Base-by-base conservation (phyloP, 108 stramenopile species). In the Aureococcus anophagefferens region DNA sequence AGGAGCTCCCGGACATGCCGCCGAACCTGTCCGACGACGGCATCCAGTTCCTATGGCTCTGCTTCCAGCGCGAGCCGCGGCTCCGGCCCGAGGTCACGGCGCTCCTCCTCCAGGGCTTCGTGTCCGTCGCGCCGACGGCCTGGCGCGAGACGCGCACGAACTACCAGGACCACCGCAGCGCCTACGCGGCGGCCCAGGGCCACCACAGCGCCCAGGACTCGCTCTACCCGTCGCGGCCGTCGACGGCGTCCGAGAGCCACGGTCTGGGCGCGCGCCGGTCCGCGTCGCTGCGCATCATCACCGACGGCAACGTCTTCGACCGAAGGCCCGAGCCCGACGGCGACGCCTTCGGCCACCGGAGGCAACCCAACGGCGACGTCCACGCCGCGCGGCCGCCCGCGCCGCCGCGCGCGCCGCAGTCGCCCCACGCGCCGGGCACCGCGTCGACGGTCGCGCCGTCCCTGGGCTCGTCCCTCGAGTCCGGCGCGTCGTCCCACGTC, bases 11-110 rank as follows among this genome's bases (percentile, higher is more conserved):
- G 15, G 67, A 62, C 0, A 37, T 68, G 33, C 76, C 76, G 15
- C 35, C 35, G 30, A 4, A 14, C 5, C 72, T 76, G 4, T 35
- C 59, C 31, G 30, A n/a, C 3, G 32, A n/a, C 37, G 76, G 71
- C 63, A 28, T n/a, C 21, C 31, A 65, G 0, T 78, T 78, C 28
- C 66, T 78, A 0, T 4, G 13, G 21, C 28, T 65, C 0, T 78
- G 77, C 37, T 75, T 81, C 33, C 34, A 71, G 45, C 74, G 40
- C 5, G 76, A 77, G 35, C 74, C 80, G 0, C 59, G 18, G 29
- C 37, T 46, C 14, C 77, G 77, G 33, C 77, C 77, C 17, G 77
- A 78, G 28, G 74, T 69, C n/a, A 33, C 77, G 0, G n/a, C 62
- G 18, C 36, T 78, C 1, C 77, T 78, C 28, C 35, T 78, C n/a